phyloP scores from a whole-genome alignment of 768 basidiomycete species.

The Boletales sp. region DNA sequence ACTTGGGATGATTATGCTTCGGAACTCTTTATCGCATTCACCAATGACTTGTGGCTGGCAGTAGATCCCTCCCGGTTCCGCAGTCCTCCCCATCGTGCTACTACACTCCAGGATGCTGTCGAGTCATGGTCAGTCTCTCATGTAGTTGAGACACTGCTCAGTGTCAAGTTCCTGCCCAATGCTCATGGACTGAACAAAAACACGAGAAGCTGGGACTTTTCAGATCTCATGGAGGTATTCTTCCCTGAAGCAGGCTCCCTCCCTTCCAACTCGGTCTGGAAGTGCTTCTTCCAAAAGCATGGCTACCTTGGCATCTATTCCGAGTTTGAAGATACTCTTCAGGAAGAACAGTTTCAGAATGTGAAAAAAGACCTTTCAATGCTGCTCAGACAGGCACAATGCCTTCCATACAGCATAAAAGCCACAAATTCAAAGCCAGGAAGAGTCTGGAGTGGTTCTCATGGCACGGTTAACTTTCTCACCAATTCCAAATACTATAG shows the following conservation, averaged over 20 bases:
- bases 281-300: background rate
- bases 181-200: conserved; percentile 3
- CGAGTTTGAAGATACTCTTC: background rate
- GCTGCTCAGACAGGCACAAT: background rate
- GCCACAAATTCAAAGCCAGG: background rate
- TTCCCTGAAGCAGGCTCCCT: background rate
- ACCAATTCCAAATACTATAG: conserved; percentile 5
- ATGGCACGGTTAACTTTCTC: background rate
- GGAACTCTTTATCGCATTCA: background rate
- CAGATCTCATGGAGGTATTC: background rate
- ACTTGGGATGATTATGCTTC: conserved; percentile 2
- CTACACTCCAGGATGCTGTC: background rate
- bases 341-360: background rate
- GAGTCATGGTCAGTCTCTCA: conserved; percentile 3
- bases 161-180: conserved; percentile 6
- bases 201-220: background rate
- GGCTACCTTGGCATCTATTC: conserved; percentile 4
- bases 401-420: conserved; percentile 1
- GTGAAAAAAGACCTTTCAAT: background rate
- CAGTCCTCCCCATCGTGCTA: fast-evolving
- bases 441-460: background rate
- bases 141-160: background rate
- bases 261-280: background rate
- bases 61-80: background rate
- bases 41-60: conserved; percentile 3